Base-by-base conservation (phyloP, 2,329 filamentous ascomycete genomes). In the Aspergillus calidoustus region DNA sequence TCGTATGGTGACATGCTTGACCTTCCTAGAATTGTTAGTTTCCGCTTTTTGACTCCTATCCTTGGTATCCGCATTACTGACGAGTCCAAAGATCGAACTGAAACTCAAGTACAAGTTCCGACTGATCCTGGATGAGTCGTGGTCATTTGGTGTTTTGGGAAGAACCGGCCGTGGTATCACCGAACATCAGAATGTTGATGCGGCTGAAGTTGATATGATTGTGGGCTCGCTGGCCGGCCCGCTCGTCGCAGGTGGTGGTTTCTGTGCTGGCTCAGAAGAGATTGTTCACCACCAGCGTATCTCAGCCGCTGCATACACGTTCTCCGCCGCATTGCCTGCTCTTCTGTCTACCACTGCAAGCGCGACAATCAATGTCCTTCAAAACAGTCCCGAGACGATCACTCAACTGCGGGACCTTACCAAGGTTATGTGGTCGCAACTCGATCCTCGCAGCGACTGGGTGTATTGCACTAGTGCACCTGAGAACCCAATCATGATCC, bases 101-200 rank as follows among this genome's bases (percentile, higher is more conserved):
- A 97, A 97, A 80, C 88, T 93, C 69, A 91, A 91, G 76, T 97
- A 98, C 86, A 99, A 97, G 81, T 99, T 98, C 82, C 92, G 95
- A 71, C 87, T 99, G 60, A 96, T 98, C 67, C 88, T 99, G 43
- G 95, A 99, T 76, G 95, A 99, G 82, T 97, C 93, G 1, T 96
- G 92, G 90, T 97, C 93, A 1, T 99, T 98, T 75, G 96, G 94
- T 63, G 91, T 98, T 19, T 86, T 99, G 5, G 95, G 95, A 52
- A 87, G 93, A 64, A 97, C 92, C 28, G 96, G 95, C 22, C 89
- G 93, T 56, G 95, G 95, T 62, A 84, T 98, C 44, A 98, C 95
- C 0, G 96, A 99, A 81, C 92, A 94, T 6, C 95, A 98, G 74
- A 97, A 98, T 70, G 94, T 99, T 19, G 95, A 98, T 75, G 89